Base-by-base conservation (phyloP, 1,284 basidiomycete genomes). In the Leucoagaricus sp. region DNA sequence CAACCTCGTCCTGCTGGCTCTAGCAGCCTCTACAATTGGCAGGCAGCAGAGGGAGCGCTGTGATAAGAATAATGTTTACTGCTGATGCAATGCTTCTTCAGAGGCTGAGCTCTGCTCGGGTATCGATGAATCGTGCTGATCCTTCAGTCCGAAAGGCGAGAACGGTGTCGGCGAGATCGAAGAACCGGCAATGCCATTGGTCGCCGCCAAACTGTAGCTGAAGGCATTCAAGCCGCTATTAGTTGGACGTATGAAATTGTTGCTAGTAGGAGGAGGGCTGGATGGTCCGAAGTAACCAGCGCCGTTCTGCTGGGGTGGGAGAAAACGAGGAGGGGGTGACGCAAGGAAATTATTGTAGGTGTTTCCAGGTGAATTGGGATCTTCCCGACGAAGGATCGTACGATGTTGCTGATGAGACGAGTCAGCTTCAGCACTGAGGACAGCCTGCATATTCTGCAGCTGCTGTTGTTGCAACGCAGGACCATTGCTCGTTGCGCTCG, bases 311-410 rank as follows among this genome's bases (percentile, higher is more conserved):
- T 38, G 58, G 38, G 36, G 44, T 44, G 34, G 58, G 57, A 51
- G 60, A 65, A 86, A 85, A 48, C 84, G 78, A 51, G 85, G 85
- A 29, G 84, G 85, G 12, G 85, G 81, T 38, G 84, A 83, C 45
- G 80, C 78, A 53, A 81, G 70, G 63, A 83, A 83, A 49, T 68
- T 73, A 49, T 67, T 60, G 38, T 65, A 67, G 38, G 53, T 41
- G 13, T 67, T 55, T 26, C 52, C 53, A 41, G 51, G 25, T 21
- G 41, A 40, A 33, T 52, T 52, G 4, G 38, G 46, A 23, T 62
- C 44, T 19, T 67, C 67, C n/a, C 66, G 54, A 42, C 67, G 63
- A 38, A 64, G 34, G 31, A 65, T 64, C 13, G 60, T 53, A 40
- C 59, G 52, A 19, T 64, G 65, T n/a, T n/a, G n/a, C 21, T 63